Conservation (phyloP, 805 yeast genomes). For the Saturnispora mendoncae region DNA sequence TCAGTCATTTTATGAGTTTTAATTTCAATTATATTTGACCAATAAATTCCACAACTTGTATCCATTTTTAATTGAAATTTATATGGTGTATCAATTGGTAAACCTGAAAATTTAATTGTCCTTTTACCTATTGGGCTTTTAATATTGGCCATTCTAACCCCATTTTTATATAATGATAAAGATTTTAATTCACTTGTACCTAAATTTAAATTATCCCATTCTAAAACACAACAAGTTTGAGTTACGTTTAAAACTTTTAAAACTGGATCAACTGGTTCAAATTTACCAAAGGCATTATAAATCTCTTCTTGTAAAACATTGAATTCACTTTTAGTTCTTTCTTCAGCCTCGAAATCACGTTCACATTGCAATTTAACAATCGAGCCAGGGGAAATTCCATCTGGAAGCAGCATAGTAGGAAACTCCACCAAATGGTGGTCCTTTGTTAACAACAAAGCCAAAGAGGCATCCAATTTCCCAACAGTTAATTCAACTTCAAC, state of each 20-base stretch:
- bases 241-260: slow-evolving; percentile 70
- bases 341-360: slow-evolving; percentile 61
- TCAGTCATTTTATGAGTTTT: slow-evolving; percentile 96
- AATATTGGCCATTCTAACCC: slow-evolving; percentile 64
- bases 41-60: slow-evolving; percentile 83
- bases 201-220: slow-evolving; percentile 81
- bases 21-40: slow-evolving; percentile 57
- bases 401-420: slow-evolving; percentile 89
- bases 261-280: slow-evolving; percentile 63
- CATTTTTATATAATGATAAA: slow-evolving; percentile 68
- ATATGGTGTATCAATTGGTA: slow-evolving; percentile 78
- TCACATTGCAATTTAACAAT: slow-evolving; percentile 80
- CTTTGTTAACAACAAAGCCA: slow-evolving; percentile 80
- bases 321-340: slow-evolving; percentile 49
- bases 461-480: slow-evolving; percentile 90
- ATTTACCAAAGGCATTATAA: slow-evolving; percentile 58
- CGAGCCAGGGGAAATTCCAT: slow-evolving; percentile 86
- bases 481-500: slow-evolving; percentile 91
- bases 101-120: slow-evolving; percentile 82
- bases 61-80: slow-evolving; percentile 70
- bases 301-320: slow-evolving; percentile 64
- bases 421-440: slow-evolving; percentile 91
- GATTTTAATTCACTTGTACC: slow-evolving; percentile 78
- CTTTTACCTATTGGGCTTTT: slow-evolving; percentile 74
- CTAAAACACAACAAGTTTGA: slow-evolving; percentile 89